Evolutionary conservation across 2,329 filamentous ascomycete genomes (phyloP), one percentile per base, ranked within the genome.

Genomic region (Neofusicoccum cordaticola): DNA sequence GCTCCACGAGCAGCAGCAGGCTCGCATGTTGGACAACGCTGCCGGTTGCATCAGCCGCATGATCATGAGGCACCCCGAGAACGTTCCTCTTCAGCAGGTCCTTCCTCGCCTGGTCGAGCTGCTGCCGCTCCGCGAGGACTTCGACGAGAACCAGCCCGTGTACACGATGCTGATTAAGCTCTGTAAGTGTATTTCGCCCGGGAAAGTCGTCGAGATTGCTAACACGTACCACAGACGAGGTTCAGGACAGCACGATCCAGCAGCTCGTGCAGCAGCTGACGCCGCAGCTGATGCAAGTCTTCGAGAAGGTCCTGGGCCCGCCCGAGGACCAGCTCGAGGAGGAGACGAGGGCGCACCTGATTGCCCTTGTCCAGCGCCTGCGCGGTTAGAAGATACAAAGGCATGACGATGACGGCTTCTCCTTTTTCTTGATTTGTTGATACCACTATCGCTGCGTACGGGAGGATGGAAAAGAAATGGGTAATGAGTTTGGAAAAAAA

Each of bases 91-190:
- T 62, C 80, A 85, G 44, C 88, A 97, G 66, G 91, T 96, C 19
- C 85, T 99, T 1, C 93, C 94, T 31, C 88, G 87, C 0, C 81
- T 98, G 34, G 85, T 96, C 64, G 85, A 86, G 67, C 85, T 93
- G 34, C 85, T 98, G 42, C 95, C 95, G 9, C 84, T 98, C 67
- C 91, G 91, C 78, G 93, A 97, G 75, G 95, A 98, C 77, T 98
- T 87, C 72, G 93, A 97, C 79, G 95, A 98, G 86, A 98, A 99
- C 80, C 91, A 92, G 72, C 93, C 95, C 8, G 88, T 98, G 66
- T 99, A 90, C 81, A 86, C 90, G 77, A 96, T 93, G 86, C 89
- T 99, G 72, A 89, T 91, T 78, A 88, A 90, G 78, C 85, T 98
- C 68, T 97, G 87, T 90, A 83, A 82, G 88, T 85, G 39, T 27